Percentiles rank a stretch among this genome's conserved stretches.
Evolutionary conservation across 306 rosid species (phyloP).

Genomic region (Vigna reflexopilosa): DNA sequence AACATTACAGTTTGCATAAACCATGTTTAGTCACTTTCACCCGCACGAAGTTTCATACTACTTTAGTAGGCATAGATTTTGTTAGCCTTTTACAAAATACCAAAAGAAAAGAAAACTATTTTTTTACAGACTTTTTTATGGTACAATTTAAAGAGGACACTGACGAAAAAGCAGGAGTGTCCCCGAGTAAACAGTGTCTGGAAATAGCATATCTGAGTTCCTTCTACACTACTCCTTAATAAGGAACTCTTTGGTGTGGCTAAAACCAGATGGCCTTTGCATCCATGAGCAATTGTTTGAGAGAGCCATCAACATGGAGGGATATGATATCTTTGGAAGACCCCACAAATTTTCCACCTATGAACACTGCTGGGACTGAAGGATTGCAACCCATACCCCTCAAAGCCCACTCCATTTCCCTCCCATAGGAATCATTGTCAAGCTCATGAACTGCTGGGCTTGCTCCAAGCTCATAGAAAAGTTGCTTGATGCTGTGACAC

Average conservation of each 20-base stretch:
- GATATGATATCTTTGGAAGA: slow-evolving; percentile 92
- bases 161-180: slow-evolving; percentile 49
- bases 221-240: slow-evolving; percentile 37
- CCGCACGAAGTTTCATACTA: slow-evolving; percentile 22
- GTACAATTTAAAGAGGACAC: slow-evolving; percentile 50
- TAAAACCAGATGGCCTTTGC: slow-evolving; percentile 98
- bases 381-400: slow-evolving; percentile 85
- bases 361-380: slow-evolving; percentile 93
- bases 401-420: slow-evolving; percentile 88
- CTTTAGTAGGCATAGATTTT: not conserved
- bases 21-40: not conserved
- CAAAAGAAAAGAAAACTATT: not conserved
- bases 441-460: slow-evolving; percentile 95
- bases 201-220: slow-evolving; percentile 38
- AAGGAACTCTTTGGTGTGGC: slow-evolving; percentile 39
- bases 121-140: slow-evolving; percentile 33
- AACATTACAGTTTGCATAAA: slow-evolving; percentile 30
- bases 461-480: slow-evolving; percentile 92
- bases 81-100: slow-evolving; percentile 15
- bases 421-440: slow-evolving; percentile 76
- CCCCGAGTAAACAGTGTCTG: slow-evolving; percentile 35
- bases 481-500: slow-evolving; percentile 91
- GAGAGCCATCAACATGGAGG: slow-evolving; percentile 91
- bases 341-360: slow-evolving; percentile 89
- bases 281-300: slow-evolving; percentile 89